phyloP scores from a whole-genome alignment of 257 asterid genomes.

The Solanum piurae region DNA sequence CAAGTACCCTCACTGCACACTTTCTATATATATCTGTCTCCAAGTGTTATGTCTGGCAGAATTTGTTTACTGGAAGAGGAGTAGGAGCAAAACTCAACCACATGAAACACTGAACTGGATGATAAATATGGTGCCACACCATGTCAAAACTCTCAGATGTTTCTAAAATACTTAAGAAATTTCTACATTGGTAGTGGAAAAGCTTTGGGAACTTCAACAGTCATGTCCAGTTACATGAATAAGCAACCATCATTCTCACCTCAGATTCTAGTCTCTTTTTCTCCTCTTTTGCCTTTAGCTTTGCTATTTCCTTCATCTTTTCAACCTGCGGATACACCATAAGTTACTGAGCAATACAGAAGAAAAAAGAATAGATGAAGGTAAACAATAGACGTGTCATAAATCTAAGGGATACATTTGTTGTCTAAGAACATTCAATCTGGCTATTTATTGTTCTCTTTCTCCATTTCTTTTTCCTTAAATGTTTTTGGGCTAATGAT shows the following conservation, averaged over 20 bases:
- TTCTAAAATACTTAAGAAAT: background rate
- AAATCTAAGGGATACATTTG: background rate
- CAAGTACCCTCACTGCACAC: background rate
- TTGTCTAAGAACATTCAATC: background rate
- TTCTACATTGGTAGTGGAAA: background rate
- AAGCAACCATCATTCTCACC: conserved; percentile 31
- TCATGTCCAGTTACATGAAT: background rate
- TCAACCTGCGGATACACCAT: conserved; percentile 48
- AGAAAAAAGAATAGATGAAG: background rate
- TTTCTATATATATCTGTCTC: background rate
- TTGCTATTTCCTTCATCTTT: conserved; percentile 85
- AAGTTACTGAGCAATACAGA: conserved; percentile 2
- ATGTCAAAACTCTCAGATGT: background rate
- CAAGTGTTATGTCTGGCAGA: background rate
- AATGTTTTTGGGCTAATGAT: background rate
- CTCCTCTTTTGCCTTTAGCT: conserved; percentile 76
- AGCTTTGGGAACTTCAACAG: background rate
- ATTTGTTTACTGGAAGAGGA: background rate
- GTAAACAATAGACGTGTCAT: background rate
- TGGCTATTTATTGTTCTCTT: background rate
- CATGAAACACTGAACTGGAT: background rate
- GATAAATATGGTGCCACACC: background rate
- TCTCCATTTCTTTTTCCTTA: background rate
- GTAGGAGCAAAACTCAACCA: background rate
- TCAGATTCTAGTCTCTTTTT: conserved; percentile 61